Percentiles rank a stretch among this genome's conserved stretches.
Conservation (phyloP, 164 flowering plant genomes). For the Berberis thunbergii region DNA sequence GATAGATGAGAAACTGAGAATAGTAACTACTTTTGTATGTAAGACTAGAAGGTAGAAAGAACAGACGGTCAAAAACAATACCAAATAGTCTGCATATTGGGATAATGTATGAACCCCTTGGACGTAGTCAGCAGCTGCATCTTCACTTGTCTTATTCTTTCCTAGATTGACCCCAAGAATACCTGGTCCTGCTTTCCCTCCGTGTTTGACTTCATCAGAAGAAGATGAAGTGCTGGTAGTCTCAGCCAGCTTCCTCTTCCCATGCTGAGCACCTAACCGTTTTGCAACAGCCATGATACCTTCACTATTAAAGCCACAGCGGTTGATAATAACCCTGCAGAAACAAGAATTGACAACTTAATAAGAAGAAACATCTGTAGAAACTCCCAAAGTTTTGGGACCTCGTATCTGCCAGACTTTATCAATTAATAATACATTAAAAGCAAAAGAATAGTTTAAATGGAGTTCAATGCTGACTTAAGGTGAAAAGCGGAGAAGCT, state of each 20-base stretch:
- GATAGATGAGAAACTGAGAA: too few relatives aligned
- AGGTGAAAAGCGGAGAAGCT: too few relatives aligned
- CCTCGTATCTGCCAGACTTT: too few relatives aligned
- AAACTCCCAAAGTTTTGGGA: too few relatives aligned
- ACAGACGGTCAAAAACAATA: constrained; percentile 17
- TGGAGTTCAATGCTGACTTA: too few relatives aligned
- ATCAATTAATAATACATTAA: too few relatives aligned
- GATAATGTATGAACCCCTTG: constrained; percentile 97
- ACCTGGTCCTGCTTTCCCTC: constrained; percentile 98
- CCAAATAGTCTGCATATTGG: constrained; percentile 98
- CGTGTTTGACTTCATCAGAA: constrained; percentile 46
- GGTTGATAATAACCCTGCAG: constrained; percentile 84
- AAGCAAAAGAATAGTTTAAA: too few relatives aligned
- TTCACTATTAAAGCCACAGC: constrained; percentile 95
- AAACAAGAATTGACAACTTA: too few relatives aligned
- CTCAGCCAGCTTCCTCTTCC: constrained; percentile 84
- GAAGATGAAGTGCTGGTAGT: constrained; percentile 55
- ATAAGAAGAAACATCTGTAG: too few relatives aligned
- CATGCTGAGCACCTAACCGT: constrained; percentile 95
- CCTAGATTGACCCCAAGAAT: constrained; percentile 97
- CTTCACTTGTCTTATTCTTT: constrained; percentile 95
- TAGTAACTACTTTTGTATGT: too few relatives aligned
- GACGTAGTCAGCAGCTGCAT: constrained; percentile 92
- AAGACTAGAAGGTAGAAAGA: neutral
- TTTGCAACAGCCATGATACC: constrained; percentile 93